Percentiles rank a stretch among this genome's conserved stretches.
Evolutionary conservation across 176 grass and related monocot species (phyloP).

Genomic region (Hyparrhenia diplandra): DNA sequence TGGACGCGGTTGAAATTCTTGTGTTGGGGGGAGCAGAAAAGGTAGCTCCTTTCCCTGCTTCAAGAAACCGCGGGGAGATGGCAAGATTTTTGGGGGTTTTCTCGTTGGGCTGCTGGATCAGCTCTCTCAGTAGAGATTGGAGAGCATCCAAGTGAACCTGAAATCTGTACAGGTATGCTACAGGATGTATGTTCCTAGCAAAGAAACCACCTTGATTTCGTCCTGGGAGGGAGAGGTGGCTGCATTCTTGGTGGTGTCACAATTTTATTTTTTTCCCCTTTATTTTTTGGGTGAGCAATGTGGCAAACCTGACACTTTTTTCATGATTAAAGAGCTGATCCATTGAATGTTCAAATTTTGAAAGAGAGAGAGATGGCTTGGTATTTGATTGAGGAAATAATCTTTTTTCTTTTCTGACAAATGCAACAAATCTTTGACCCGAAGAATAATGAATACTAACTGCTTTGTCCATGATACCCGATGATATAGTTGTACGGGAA

Average conservation of each 20-base stretch:
- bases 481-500: conserved; percentile 17
- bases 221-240: not conserved
- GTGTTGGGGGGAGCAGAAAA: not conserved
- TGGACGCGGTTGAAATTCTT: not conserved
- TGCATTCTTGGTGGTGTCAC: not conserved
- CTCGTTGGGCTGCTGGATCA: too few relatives aligned
- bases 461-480: not conserved
- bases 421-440: not conserved
- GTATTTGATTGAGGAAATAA: not conserved
- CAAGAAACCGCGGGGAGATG: not conserved
- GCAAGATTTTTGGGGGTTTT: not conserved
- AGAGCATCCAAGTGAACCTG: too few relatives aligned
- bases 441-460: not conserved
- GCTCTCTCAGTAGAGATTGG: too few relatives aligned
- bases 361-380: not conserved
- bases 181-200: not conserved
- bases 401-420: not conserved
- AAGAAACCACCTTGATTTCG: not conserved
- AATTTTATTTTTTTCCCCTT: not conserved
- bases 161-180: not conserved
- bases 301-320: not conserved
- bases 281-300: not conserved
- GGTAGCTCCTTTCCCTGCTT: not conserved
- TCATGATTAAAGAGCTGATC: not conserved
- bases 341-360: not conserved